Conservation (phyloP, 2,329 filamentous ascomycete genomes). For the Colletotrichum somersetense region DNA sequence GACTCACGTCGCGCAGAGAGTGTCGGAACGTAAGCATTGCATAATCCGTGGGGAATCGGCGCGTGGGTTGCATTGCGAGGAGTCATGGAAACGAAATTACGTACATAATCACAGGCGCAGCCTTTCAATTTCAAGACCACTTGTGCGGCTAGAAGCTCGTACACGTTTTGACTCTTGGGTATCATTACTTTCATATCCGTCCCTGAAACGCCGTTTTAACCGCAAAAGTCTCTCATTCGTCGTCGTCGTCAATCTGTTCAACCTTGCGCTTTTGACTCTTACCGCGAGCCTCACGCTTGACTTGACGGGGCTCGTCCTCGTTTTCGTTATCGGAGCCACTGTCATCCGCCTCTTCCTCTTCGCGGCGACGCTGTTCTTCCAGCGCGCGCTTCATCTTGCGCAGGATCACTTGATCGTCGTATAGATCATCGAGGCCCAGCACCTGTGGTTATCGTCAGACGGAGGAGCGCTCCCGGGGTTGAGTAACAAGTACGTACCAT, state of each 20-base stretch:
- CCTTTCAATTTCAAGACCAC: background rate
- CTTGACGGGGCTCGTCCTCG: conserved; percentile 1
- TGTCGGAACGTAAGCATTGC: background rate
- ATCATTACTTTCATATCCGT: conserved; percentile 12
- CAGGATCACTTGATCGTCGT: conserved; percentile 66
- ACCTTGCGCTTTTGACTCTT: conserved; percentile 22
- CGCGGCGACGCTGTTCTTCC: conserved; percentile 54
- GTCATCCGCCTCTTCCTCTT: conserved; percentile 58
- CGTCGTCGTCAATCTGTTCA: conserved; percentile 39
- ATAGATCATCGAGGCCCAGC: conserved; percentile 66
- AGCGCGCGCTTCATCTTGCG: conserved; percentile 69
- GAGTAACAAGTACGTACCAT: conserved; percentile 56
- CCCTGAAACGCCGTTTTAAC: background rate
- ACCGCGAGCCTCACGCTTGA: conserved; percentile 26
- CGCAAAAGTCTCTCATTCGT: conserved; percentile 24
- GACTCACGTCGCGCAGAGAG: background rate
- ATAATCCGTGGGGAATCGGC: background rate
- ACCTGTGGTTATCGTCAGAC: conserved; percentile 52
- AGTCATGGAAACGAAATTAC: conserved; percentile 5
- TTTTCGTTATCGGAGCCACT: conserved; percentile 39
- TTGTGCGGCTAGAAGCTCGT: background rate
- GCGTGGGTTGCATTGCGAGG: conserved; percentile 15
- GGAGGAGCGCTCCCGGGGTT: background rate
- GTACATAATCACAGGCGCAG: conserved; percentile 24
- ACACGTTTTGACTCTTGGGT: background rate